A percentile compares a stretch with the other conserved stretches of the same genome.
phyloP scores from a whole-genome alignment of 768 basidiomycete genomes.

The Rhizopogon sp. region DNA sequence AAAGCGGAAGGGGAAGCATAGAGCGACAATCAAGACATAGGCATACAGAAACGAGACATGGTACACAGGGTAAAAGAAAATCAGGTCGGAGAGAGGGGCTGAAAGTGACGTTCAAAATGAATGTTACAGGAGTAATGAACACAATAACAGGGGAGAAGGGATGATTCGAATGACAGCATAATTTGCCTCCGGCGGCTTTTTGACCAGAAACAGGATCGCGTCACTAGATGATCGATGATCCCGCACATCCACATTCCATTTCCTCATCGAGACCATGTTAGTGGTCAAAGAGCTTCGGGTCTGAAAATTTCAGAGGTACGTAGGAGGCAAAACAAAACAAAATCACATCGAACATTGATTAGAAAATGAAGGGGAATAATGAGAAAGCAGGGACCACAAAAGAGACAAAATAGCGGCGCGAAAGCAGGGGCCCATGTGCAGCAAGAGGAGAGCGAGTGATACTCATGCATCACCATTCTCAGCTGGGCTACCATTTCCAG shows the following conservation, averaged over 20 bases:
- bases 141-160: background rate
- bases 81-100: background rate
- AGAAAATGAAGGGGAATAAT: constrained; percentile 8
- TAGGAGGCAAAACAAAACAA: constrained; percentile 16
- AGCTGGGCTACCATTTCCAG: constrained; percentile 17
- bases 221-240: background rate
- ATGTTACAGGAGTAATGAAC: background rate
- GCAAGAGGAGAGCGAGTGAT: constrained; percentile 7
- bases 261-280: constrained; percentile 18
- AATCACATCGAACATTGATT: constrained; percentile 13
- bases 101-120: background rate
- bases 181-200: constrained; percentile 18
- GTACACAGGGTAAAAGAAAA: background rate
- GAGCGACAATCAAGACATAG: background rate
- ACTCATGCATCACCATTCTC: constrained; percentile 18
- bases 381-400: background rate
- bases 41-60: background rate
- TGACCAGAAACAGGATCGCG: constrained; percentile 27
- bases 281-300: constrained; percentile 26
- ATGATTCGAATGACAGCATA: constrained; percentile 14
- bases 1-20: constrained; percentile 8
- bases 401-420: constrained; percentile 7
- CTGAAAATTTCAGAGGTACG: constrained; percentile 13
- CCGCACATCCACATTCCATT: constrained; percentile 9
- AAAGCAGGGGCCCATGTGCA: constrained; percentile 1